Base-by-base conservation (phyloP, 164 flowering plant genomes). In the Berberis thunbergii region DNA sequence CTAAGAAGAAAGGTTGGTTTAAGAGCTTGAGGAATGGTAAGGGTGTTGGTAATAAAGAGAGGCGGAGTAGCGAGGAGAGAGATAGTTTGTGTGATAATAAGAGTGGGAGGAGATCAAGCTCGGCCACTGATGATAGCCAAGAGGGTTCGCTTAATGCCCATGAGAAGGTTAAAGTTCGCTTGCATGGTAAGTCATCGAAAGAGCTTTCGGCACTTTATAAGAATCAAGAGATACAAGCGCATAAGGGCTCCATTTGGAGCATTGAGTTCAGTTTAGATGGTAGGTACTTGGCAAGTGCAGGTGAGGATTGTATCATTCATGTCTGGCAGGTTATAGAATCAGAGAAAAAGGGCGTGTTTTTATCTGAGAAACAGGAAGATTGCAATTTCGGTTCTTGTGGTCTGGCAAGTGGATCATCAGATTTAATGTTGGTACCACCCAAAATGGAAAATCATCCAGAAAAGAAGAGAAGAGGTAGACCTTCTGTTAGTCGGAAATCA, bases 1-100 rank as follows among this genome's bases (percentile, higher is more conserved):
- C 59, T 58, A 95, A 86, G 82, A 95, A 88, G 83, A 86, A 69
- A 67, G 94, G 89, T 48, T 95, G 97, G 99, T 76, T 91, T 6
- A 84, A 70, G 79, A 89, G 83, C 68, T 77, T 95, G 44, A 89
- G 74, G 81, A 84, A 69, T 74, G 97, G 78, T 67, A 91, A 91
- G 0, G 81, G 73, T 62, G 79, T 81, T 0, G 88, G 95, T 1
- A 12, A 52, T 10, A 3, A 10, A 10, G 12, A 52, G 54, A 52
- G n/a, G 3, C 12, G 12, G 54, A 52, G 11, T 52, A 52, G 12
- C n/a, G 11, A 3, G 4, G n/a, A 52, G 54, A 10, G 54, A 26
- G 50, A 48, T 48, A 1, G 1, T 11, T 48, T 11, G 9, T 48
- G 9, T 6, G 50, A 48, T 48, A 41, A 3, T 26, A 48, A 48